phyloP scores from a whole-genome alignment of 2,329 filamentous ascomycete genomes.

The Nemania bipapillata region DNA sequence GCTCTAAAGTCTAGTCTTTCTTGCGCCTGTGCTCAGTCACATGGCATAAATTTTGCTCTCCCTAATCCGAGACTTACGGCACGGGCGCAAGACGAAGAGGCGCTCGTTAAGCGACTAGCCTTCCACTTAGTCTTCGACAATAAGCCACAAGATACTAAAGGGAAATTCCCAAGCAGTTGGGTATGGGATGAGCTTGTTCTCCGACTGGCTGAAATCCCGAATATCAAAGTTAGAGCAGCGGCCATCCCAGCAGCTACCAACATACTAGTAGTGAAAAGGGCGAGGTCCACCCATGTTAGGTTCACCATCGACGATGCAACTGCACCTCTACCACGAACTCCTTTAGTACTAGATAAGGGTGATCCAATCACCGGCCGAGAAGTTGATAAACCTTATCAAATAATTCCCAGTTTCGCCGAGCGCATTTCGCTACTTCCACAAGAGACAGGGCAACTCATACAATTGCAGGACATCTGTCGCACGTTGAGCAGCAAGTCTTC shows the following conservation, averaged over 20 bases:
- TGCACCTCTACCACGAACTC: not conserved
- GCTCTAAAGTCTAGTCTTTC: constrained; percentile 41
- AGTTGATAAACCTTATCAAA: constrained; percentile 11
- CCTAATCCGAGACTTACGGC: constrained; percentile 29
- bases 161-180: constrained; percentile 29
- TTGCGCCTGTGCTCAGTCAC: constrained; percentile 39
- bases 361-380: not conserved
- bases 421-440: not conserved
- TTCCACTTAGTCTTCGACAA: constrained; percentile 29
- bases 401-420: not conserved
- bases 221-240: too few species aligned
- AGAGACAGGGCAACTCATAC: constrained; percentile 8
- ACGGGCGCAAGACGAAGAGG: constrained; percentile 38
- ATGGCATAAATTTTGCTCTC: constrained; percentile 39
- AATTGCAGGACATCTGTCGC: constrained; percentile 34
- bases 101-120: constrained; percentile 27
- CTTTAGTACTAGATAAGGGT: not conserved
- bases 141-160: constrained; percentile 18
- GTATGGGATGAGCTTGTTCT: constrained; percentile 35
- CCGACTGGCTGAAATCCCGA: constrained; percentile 20
- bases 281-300: constrained; percentile 6
- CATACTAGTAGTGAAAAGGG: constrained; percentile 17
- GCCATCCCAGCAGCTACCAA: too few species aligned
- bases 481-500: constrained; percentile 15
- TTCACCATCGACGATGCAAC: constrained; percentile 11